Conservation (phyloP, 768 basidiomycete species). For the Tylopilus rubrobrunneus region DNA sequence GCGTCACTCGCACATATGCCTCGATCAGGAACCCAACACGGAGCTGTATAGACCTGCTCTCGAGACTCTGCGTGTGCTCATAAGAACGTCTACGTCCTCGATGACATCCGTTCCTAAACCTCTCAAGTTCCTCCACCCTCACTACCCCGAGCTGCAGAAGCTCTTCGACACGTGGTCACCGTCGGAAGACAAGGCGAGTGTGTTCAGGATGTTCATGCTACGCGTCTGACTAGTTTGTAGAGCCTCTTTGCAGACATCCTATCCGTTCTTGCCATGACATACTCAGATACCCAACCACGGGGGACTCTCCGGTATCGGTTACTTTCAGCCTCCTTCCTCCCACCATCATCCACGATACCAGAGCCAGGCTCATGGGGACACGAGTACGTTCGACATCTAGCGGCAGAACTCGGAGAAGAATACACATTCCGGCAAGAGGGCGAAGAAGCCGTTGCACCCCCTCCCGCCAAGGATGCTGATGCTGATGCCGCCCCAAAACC, state of each 20-base stretch:
- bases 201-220: not conserved
- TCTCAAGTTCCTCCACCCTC: conserved; percentile 93
- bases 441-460: conserved; percentile 27
- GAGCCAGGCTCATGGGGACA: conserved; percentile 99
- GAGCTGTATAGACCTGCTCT: conserved; percentile 84
- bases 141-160: conserved; percentile 81
- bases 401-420: conserved; percentile 95
- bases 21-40: conserved; percentile 76
- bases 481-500: conserved; percentile 27
- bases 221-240: conserved; percentile 37
- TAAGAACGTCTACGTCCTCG: conserved; percentile 93
- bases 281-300: conserved; percentile 95
- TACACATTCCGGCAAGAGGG: conserved; percentile 68
- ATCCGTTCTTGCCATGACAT: conserved; percentile 98
- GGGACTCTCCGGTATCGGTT: conserved; percentile 94
- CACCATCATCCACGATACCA: conserved; percentile 60
- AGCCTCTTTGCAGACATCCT: conserved; percentile 95
- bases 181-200: conserved; percentile 62
- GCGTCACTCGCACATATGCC: conserved; percentile 13
- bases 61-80: conserved; percentile 89
- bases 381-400: conserved; percentile 96
- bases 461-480: conserved; percentile 21
- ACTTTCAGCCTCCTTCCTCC: conserved; percentile 67
- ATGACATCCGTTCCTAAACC: conserved; percentile 99
- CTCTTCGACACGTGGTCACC: conserved; percentile 79